Evolutionary conservation across 1,139 yeast species (phyloP), one percentile per base, ranked within the genome.

Genomic region (Pichia sp.): DNA sequence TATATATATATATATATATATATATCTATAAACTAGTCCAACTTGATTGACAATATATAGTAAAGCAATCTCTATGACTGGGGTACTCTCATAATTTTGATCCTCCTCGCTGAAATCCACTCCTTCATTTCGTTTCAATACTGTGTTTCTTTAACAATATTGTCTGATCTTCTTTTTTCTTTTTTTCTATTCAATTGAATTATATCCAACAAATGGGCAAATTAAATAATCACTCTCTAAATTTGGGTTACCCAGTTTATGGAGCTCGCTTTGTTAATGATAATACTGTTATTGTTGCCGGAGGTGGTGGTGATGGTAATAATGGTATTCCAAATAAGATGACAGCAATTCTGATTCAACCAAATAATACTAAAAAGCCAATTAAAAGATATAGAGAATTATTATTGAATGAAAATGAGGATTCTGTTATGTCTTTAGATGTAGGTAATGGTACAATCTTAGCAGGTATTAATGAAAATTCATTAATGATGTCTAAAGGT

Each of bases 261-360:
- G 94, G 87, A 2, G 82, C 90, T 50, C 76, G 77, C 55, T 90
- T 87, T 63, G 71, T 82, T 47, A 73, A 79, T 57, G 75, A 81
- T 56, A 70, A 73, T 55, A 76, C 82, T 4, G 65, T 89, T 34
- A 66, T 89, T 46, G 85, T 85, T 27, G 80, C 89, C 7, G 98
- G 98, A 39, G 98, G 97, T 41, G 97, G 97, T 36, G 97, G 97
- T 37, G 95, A 87, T 65, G 95, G 95, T 16, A 82, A 78, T 60
- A 73, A 87, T 61, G 97, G 96, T 40, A 80, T 89, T 48, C 86
- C 92, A 42, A 90, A 90, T 66, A 88, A 85, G 63, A 71, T 90
- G 57, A 80, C 89, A n/a, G 88, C 85, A 18, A 67, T 83, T 42
- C 70, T 77, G 49, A 70, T 85, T 48, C 76, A 77, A 57, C 80